These are phyloP conservation scores for Knufia fluminis DNA, from an alignment of 2,329 filamentous ascomycete genomes.

Conservation along the genomic window DNA sequence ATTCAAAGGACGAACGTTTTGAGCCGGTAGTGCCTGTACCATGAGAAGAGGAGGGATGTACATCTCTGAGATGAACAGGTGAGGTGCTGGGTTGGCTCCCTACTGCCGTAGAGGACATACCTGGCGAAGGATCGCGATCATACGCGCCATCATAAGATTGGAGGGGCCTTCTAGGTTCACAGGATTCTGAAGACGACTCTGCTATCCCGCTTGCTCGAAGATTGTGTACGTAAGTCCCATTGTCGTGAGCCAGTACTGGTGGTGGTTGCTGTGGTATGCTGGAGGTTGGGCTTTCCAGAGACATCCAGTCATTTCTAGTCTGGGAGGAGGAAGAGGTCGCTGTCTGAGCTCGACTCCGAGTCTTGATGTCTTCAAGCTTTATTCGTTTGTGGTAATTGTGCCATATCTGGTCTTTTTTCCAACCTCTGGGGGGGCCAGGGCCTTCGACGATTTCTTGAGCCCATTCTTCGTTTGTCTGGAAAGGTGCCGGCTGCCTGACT, in stretches of 20 bases:
- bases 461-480: conserved; percentile 84
- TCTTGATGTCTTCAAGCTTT: conserved; percentile 32
- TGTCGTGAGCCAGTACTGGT: not conserved
- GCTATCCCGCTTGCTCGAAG: not conserved
- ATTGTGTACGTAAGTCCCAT: not conserved
- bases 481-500: conserved; percentile 69
- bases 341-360: not conserved
- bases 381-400: conserved; percentile 33
- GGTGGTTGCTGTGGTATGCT: not conserved
- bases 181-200: not conserved
- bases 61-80: not conserved
- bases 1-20: not conserved
- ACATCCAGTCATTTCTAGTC: not conserved
- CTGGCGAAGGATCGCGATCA: not conserved
- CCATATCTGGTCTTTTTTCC: conserved; percentile 17
- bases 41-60: not conserved
- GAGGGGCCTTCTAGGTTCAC: not conserved
- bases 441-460: conserved; percentile 75
- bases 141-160: not conserved
- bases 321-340: not conserved
- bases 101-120: not conserved
- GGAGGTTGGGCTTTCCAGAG: not conserved
- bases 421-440: conserved; percentile 51
- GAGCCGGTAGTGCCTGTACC: not conserved
- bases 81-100: not conserved